Evolutionary conservation across 2,329 filamentous ascomycete genomes (phyloP), one percentile per base, ranked within the genome.

Genomic region (Harringtonia lauricola): DNA sequence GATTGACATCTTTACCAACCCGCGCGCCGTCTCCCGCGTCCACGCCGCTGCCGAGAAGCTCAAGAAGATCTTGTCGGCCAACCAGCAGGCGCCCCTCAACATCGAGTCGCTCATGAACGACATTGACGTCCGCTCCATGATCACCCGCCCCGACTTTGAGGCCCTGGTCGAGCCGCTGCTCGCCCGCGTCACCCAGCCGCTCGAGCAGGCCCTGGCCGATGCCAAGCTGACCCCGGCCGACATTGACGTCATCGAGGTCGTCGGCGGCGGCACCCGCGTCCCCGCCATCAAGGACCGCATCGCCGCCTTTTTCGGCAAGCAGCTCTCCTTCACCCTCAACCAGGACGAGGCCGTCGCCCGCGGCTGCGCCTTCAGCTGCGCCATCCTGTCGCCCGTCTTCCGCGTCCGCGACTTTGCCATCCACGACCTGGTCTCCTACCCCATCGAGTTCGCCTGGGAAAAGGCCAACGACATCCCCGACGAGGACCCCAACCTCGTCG

Each of bases 41-140:
- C 76, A 85, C 35, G 81, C 87, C 49, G 88, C 86, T 45, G 88
- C 89, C 44, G 92, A 98, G 76, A 95, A 95, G 76, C 71, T 94
- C 61, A 98, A 98, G 82, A 96, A 96, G 80, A 82, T 96, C 44
- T 73, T 98, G 45, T 96, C 90, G 30, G 92, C 92, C 61, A 96
- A 96, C 70, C 84, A 89, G 55, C 77, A 84, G 59, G 88, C 90
- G 17, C 87, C 90, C 40, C 67, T 98, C 64, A 96, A 89, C 74
- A 94, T 98, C 58, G 92, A 98, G 72, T 95, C 89, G 30, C 73
- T 98, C 55, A 96, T 98, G 89, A 94, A 96, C 66, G 92, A 98
- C 62, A 72, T 95, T 49, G 92, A 98, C 62, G 92, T 95, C 31
- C 79, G 78, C 43, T 72, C 83, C 48, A 83, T 94, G 75, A 75